phyloP scores from a whole-genome alignment of 2,329 filamentous ascomycete genomes.

The Metarhizium album region DNA sequence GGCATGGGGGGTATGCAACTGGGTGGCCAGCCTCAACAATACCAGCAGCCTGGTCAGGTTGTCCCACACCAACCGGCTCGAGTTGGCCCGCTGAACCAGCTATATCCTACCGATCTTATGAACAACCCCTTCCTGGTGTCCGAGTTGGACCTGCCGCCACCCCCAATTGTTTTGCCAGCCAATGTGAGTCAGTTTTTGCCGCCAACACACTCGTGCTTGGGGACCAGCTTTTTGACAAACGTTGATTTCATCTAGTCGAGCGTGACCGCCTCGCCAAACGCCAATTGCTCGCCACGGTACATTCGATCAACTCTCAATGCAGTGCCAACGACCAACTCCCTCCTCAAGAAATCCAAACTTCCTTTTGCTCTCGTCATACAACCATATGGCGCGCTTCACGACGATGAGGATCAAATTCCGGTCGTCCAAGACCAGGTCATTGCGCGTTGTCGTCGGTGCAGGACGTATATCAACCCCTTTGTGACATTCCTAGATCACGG shows the following conservation, averaged over 20 bases:
- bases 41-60: conserved; percentile 32
- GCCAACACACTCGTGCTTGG: not conserved
- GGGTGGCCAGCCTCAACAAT: conserved; percentile 38
- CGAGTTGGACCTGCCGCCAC: conserved; percentile 84
- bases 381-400: conserved; percentile 86
- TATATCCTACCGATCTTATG: conserved; percentile 85
- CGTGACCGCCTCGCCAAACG: conserved; percentile 79
- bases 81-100: conserved; percentile 61
- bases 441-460: conserved; percentile 86
- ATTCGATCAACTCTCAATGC: conserved; percentile 92
- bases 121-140: conserved; percentile 89
- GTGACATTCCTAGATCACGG: conserved; percentile 94
- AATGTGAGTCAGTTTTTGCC: conserved; percentile 54
- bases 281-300: conserved; percentile 90
- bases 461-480: conserved; percentile 96
- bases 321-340: conserved; percentile 80
- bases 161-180: conserved; percentile 78
- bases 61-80: conserved; percentile 24
- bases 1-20: conserved; percentile 81
- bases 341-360: conserved; percentile 93
- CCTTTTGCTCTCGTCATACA: conserved; percentile 95
- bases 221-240: conserved; percentile 24
- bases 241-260: conserved; percentile 48
- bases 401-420: conserved; percentile 82
- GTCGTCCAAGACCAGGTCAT: conserved; percentile 96